phyloP scores from a whole-genome alignment of 305 asterid genomes.

The Fraxinus platypoda region DNA sequence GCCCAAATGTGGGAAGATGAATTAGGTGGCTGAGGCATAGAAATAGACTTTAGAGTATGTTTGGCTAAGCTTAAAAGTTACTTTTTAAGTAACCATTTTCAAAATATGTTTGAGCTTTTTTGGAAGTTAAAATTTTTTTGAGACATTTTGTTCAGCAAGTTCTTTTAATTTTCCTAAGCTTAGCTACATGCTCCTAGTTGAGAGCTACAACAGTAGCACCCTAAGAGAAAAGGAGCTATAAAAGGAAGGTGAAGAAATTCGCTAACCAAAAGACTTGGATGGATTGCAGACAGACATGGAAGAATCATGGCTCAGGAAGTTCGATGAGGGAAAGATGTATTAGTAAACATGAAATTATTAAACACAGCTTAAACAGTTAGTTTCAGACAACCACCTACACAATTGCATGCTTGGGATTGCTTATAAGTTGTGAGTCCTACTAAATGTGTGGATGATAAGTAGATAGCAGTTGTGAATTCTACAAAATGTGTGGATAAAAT shows the following conservation, averaged over 20 bases:
- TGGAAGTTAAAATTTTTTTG: background rate
- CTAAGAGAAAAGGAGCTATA: background rate
- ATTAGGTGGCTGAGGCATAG: background rate
- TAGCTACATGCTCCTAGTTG: background rate
- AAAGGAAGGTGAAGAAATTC: background rate
- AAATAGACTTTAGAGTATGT: background rate
- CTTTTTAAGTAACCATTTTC: background rate
- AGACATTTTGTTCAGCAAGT: background rate
- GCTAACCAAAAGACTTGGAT: background rate
- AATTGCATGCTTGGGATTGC: background rate
- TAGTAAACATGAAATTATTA: background rate
- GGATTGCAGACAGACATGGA: background rate
- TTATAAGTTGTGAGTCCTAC: background rate
- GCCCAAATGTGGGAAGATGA: background rate
- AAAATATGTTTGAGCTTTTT: background rate
- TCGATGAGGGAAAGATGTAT: background rate
- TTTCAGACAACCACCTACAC: conserved; percentile 12
- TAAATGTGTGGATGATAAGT: too few relatives aligned
- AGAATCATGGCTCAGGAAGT: background rate
- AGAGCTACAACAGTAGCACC: background rate
- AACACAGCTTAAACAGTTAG: background rate
- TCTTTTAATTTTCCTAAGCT: background rate
- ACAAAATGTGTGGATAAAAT: background rate
- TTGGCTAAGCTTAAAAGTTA: background rate
- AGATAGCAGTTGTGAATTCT: background rate